Percentiles rank a stretch among this genome's conserved stretches.
phyloP scores from a whole-genome alignment of 1,284 basidiomycete species.

The Ceratobasidium sp. region DNA sequence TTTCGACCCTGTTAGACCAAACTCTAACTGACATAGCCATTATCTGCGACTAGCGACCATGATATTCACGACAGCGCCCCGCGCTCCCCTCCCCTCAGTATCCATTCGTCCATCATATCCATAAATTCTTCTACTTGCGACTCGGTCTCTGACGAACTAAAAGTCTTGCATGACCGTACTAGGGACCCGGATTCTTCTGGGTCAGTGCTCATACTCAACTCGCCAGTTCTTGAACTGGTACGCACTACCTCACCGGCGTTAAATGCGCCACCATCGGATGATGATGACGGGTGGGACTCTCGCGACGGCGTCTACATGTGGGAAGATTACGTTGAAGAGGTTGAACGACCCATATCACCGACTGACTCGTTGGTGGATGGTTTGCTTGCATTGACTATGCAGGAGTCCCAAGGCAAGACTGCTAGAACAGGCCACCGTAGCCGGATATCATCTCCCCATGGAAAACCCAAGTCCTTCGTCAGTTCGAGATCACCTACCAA shows the following conservation, averaged over 20 bases:
- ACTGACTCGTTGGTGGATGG: background rate
- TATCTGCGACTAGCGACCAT: background rate
- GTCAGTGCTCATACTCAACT: slow-evolving; percentile 22
- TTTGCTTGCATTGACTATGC: slow-evolving; percentile 20
- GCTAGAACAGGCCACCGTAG: background rate
- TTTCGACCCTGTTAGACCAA: background rate
- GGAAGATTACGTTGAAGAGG: slow-evolving; percentile 10
- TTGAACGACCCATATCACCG: slow-evolving; percentile 9
- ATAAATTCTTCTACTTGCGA: slow-evolving; percentile 6
- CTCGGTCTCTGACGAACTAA: background rate
- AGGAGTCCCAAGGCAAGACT: background rate
- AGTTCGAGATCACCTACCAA: background rate
- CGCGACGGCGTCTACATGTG: slow-evolving; percentile 24
- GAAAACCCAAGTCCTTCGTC: background rate
- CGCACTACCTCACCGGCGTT: background rate
- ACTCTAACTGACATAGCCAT: slow-evolving; percentile 2
- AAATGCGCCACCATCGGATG: too few relatives aligned
- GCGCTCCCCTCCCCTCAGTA: background rate
- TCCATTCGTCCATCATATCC: slow-evolving; percentile 30
- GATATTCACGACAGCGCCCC: background rate
- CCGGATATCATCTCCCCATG: background rate
- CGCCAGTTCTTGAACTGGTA: background rate
- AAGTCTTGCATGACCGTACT: background rate
- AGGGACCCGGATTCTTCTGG: slow-evolving; percentile 8
- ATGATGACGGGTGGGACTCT: slow-evolving; percentile 15